Conservation (phyloP, 1,139 yeast species). For the Candida sp. region DNA sequence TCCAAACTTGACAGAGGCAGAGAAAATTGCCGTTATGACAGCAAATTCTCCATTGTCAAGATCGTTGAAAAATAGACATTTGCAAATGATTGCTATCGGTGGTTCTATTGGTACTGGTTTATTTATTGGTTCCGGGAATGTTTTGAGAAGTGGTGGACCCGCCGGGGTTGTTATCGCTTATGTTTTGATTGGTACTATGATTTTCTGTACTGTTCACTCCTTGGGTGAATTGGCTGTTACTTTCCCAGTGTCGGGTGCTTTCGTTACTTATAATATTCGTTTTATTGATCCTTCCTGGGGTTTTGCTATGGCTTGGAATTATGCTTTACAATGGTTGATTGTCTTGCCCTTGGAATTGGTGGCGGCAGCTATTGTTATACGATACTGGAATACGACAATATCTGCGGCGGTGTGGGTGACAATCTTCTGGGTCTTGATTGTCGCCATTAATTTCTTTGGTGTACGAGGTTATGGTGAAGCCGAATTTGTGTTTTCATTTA, state of each 20-base stretch:
- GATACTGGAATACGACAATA: constrained; percentile 57
- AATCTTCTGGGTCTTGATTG: constrained; percentile 59
- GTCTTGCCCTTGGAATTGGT: constrained; percentile 72
- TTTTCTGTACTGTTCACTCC: constrained; percentile 66
- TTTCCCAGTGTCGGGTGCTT: constrained; percentile 74
- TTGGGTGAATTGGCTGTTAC: constrained; percentile 71
- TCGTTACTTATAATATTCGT: constrained; percentile 63
- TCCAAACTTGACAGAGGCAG: constrained; percentile 63
- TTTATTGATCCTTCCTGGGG: constrained; percentile 75
- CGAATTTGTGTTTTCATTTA: constrained; percentile 58
- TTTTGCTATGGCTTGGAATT: constrained; percentile 76
- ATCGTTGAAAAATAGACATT: constrained; percentile 58
- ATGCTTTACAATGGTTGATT: constrained; percentile 69
- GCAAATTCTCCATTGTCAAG: constrained; percentile 71
- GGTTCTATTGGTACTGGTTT: constrained; percentile 85
- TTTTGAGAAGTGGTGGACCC: constrained; percentile 65
- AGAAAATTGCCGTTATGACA: constrained; percentile 62
- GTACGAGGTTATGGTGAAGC: constrained; percentile 72
- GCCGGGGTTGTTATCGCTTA: constrained; percentile 70
- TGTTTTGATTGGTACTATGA: constrained; percentile 38
- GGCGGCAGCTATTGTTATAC: constrained; percentile 70
- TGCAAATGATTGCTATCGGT: constrained; percentile 86
- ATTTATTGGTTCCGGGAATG: constrained; percentile 64
- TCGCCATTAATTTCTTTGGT: constrained; percentile 56
- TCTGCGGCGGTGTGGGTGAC: constrained; percentile 68